A percentile compares a stretch with the other conserved stretches of the same genome.
Evolutionary conservation across 2,329 filamentous ascomycete genomes (phyloP).

Genomic region (Massarina eburnea): DNA sequence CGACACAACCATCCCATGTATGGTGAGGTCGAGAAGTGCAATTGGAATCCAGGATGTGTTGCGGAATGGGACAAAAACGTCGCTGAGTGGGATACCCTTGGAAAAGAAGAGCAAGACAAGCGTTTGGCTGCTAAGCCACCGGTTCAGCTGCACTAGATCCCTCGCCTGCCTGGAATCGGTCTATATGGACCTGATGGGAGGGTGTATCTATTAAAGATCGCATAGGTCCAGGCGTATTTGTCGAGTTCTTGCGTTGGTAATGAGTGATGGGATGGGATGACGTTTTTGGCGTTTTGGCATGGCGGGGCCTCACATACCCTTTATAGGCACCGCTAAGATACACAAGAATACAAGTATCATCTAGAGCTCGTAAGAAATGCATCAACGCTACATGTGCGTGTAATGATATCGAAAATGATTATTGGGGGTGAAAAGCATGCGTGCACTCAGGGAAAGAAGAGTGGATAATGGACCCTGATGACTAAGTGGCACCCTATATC

Average conservation of each 20-base stretch:
- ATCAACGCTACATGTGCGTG: not conserved
- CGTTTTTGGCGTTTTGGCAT: not conserved
- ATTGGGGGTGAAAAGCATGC: too few species aligned
- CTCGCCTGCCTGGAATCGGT: not conserved
- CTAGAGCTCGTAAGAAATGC: not conserved
- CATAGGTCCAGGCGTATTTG: not conserved
- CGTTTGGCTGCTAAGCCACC: slow-evolving; percentile 44
- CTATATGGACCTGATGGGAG: not conserved
- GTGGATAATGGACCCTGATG: too few species aligned
- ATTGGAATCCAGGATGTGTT: slow-evolving; percentile 68
- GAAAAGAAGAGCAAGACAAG: slow-evolving; percentile 61
- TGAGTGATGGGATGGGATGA: not conserved
- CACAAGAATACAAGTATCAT: not conserved
- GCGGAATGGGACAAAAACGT: slow-evolving; percentile 66
- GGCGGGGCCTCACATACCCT: slow-evolving; percentile 1
- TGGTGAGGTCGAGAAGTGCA: slow-evolving; percentile 70
- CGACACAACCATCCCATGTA: slow-evolving; percentile 69
- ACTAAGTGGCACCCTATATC: too few species aligned
- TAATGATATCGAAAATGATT: too few species aligned
- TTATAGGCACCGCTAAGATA: slow-evolving; percentile 2
- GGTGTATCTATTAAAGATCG: not conserved
- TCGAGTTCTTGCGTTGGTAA: not conserved
- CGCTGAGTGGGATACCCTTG: slow-evolving; percentile 60
- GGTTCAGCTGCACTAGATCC: not conserved
- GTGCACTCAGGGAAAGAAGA: too few species aligned